Evolutionary conservation across 768 basidiomycete genomes (phyloP).

Genomic region (Podaxis pistillaris): DNA sequence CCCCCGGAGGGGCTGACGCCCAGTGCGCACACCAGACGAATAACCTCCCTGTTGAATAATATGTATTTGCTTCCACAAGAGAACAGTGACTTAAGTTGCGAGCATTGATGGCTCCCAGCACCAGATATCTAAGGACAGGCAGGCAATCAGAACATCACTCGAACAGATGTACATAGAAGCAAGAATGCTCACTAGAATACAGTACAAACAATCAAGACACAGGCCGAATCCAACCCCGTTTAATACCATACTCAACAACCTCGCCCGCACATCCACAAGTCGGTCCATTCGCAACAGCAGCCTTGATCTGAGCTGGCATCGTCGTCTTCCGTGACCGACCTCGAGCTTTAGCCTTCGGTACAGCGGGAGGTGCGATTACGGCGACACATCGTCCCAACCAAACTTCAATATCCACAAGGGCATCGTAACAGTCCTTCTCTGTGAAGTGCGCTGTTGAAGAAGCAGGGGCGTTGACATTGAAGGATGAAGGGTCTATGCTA

Average conservation of each 20-base stretch:
- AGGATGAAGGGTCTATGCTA: no score
- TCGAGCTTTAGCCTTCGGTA: slow-evolving; percentile 27
- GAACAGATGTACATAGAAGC: no score
- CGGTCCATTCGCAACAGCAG: slow-evolving; percentile 24
- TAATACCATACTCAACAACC: slow-evolving; percentile 58
- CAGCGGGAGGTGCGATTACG: slow-evolving; percentile 25
- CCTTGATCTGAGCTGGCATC: not conserved
- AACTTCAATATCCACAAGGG: slow-evolving; percentile 63
- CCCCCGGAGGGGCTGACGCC: no score
- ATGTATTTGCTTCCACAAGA: no score
- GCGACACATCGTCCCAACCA: slow-evolving; percentile 50
- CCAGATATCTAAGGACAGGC: no score
- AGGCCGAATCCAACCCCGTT: slow-evolving; percentile 58
- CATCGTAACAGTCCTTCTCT: slow-evolving; percentile 69
- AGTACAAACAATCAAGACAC: slow-evolving; percentile 9
- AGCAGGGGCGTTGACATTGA: slow-evolving; percentile 9
- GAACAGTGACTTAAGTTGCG: no score
- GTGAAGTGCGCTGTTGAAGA: slow-evolving; percentile 39
- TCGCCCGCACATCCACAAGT: slow-evolving; percentile 61
- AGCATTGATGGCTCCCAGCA: no score
- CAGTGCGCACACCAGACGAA: no score
- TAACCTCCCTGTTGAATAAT: no score
- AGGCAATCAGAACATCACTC: no score
- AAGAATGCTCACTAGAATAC: no score
- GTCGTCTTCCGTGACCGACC: slow-evolving; percentile 37